Percentiles rank a stretch among this genome's conserved stretches.
phyloP scores from a whole-genome alignment of 192 early-diverging fungal species.

The Umbelopsis sp. region DNA sequence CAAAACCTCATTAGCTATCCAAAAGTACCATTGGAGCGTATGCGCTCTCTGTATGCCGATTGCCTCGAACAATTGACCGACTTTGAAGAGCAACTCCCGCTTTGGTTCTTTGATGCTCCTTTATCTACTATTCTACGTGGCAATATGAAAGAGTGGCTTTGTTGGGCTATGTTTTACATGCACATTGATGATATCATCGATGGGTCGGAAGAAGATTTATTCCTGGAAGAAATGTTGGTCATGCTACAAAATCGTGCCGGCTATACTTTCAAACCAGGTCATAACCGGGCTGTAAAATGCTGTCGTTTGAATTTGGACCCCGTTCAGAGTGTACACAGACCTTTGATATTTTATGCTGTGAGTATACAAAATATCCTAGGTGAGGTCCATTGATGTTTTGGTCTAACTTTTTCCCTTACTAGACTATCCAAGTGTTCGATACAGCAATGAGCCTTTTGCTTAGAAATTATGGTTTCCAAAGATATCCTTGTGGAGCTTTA shows the following conservation, averaged over 20 bases:
- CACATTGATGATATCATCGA: not conserved
- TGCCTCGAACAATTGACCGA: conserved; percentile 4
- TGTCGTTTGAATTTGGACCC: conserved; percentile 38
- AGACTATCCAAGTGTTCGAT: not conserved
- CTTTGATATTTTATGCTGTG: conserved; percentile 30
- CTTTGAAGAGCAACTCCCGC: conserved; percentile 12
- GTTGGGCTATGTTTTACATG: conserved; percentile 6
- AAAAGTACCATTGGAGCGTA: not conserved
- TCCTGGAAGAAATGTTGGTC: not conserved
- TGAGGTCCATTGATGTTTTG: not conserved
- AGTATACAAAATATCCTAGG: conserved; percentile 3
- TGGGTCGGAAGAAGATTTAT: conserved; percentile 3
- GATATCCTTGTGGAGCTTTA: not conserved
- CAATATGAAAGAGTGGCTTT: conserved; percentile 3
- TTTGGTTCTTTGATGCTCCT: conserved; percentile 10
- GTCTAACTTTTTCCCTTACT: not conserved
- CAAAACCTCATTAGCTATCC: conserved; percentile 3
- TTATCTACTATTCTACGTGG: not conserved
- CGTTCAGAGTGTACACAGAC: conserved; percentile 28
- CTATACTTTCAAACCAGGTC: conserved; percentile 21
- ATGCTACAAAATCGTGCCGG: not conserved
- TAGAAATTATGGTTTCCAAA: conserved; percentile 1
- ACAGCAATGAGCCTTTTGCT: not conserved
- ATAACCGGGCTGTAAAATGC: conserved; percentile 22
- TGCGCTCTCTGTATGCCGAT: conserved; percentile 2